phyloP scores from a whole-genome alignment of 2,329 filamentous ascomycete genomes.

The Chrysoporthe cubensis region DNA sequence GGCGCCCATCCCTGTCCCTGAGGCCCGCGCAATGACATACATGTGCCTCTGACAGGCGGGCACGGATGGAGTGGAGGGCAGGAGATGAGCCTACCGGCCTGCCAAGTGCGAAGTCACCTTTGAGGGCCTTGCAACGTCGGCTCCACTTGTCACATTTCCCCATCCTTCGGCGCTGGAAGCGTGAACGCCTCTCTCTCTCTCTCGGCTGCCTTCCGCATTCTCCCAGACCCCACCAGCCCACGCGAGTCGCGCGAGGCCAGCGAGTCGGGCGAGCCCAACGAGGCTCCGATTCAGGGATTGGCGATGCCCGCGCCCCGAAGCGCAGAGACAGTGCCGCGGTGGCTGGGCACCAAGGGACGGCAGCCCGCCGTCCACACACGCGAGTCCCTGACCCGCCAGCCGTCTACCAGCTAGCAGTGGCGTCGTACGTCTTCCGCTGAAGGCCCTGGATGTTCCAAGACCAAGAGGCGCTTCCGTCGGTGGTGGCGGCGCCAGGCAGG shows the following conservation, averaged over 20 bases:
- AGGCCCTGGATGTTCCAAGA: no score
- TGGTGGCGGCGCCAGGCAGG: neutral
- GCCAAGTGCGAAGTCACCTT: neutral
- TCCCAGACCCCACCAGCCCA: neutral
- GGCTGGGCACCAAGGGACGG: no score
- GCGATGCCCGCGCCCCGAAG: no score
- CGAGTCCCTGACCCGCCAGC: no score
- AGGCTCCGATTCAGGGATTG: no score
- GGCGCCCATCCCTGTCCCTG: neutral
- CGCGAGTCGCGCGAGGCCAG: neutral
- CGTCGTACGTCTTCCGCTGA: no score
- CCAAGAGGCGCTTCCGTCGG: neutral
- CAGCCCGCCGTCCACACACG: no score
- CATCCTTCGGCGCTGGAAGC: neutral
- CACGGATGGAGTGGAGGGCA: neutral
- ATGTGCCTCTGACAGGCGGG: neutral
- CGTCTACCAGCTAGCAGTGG: no score
- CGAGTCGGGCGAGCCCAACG: neutral
- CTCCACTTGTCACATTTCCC: slow-evolving; percentile 7
- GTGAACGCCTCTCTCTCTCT: no score
- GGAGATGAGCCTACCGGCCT: neutral
- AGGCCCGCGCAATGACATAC: neutral
- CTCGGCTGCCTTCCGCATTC: neutral
- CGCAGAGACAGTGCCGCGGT: neutral
- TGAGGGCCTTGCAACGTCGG: neutral